These are phyloP conservation scores for Eucalyptus curtisii DNA, from an alignment of 345 rosid species.

Conservation along the genomic window DNA sequence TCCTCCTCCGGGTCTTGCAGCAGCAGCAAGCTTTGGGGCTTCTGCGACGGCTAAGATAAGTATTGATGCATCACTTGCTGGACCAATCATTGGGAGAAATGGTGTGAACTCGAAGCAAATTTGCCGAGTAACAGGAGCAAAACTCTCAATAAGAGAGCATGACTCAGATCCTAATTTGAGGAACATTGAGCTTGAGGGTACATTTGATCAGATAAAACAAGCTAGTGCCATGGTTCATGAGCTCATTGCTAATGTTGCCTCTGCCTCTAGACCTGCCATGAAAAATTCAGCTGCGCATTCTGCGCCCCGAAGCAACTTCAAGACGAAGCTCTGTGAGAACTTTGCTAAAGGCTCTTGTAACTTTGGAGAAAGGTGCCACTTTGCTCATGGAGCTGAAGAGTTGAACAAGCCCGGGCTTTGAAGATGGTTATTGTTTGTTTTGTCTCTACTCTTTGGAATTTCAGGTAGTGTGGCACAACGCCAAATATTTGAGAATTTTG, in stretches of 20 bases:
- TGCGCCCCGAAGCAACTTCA: conserved; percentile 36
- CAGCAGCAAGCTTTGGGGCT: conserved; percentile 80
- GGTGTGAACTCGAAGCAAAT: conserved; percentile 94
- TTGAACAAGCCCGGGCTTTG: conserved; percentile 34
- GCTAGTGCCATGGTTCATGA: conserved; percentile 94
- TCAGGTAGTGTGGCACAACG: background rate
- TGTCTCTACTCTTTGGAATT: background rate
- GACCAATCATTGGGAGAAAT: conserved; percentile 89
- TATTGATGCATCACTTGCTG: conserved; percentile 83
- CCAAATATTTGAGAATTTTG: background rate
- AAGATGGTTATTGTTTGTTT: background rate
- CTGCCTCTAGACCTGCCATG: conserved; percentile 20
- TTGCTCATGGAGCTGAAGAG: conserved; percentile 82
- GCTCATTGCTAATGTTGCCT: conserved; percentile 59
- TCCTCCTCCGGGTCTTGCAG: conserved; percentile 38
- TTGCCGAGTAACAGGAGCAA: conserved; percentile 76
- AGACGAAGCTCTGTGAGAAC: conserved; percentile 78
- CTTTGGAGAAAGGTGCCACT: conserved; percentile 84
- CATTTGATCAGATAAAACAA: conserved; percentile 91
- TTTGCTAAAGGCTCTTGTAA: conserved; percentile 71
- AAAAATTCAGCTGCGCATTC: conserved; percentile 10
- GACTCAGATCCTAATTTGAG: conserved; percentile 68
- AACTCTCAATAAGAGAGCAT: conserved; percentile 80
- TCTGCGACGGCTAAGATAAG: conserved; percentile 90
- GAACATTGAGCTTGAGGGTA: conserved; percentile 94